A percentile compares a stretch with the other conserved stretches of the same genome.
Evolutionary conservation across 306 rosid species (phyloP).

Genomic region (Astragalus glycyphyllos): DNA sequence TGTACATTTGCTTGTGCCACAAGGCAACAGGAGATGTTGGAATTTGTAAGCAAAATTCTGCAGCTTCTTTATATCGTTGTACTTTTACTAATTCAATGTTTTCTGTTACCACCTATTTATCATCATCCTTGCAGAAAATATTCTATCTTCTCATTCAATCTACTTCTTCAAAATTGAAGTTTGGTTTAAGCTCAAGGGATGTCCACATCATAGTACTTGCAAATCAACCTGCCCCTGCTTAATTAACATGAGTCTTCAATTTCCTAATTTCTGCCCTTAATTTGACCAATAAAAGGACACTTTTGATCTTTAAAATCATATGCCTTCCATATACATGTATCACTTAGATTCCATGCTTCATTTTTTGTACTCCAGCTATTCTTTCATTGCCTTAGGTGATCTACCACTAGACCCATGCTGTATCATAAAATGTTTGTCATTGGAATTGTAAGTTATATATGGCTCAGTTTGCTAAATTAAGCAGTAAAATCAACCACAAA

Average conservation of each 20-base stretch:
- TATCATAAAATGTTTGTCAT: neutral
- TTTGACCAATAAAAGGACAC: neutral
- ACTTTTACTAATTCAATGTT: too few relatives aligned
- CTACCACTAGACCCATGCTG: slow-evolving; percentile 4
- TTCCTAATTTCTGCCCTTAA: slow-evolving; percentile 1
- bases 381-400: slow-evolving; percentile 1
- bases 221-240: neutral
- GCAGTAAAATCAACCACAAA: slow-evolving; percentile 11
- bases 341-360: slow-evolving; percentile 4
- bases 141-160: neutral
- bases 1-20: slow-evolving; percentile 11
- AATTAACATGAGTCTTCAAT: neutral
- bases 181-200: too few relatives aligned
- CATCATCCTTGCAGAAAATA: too few relatives aligned
- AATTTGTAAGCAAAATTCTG: neutral
- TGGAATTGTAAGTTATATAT: neutral
- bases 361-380: slow-evolving; percentile 7
- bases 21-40: neutral
- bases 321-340: neutral
- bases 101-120: too few relatives aligned
- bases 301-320: neutral
- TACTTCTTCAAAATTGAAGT: neutral
- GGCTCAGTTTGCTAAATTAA: slow-evolving; percentile 6
- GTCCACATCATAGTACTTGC: neutral
- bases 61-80: too few relatives aligned